These are phyloP conservation scores for Macrocystidia cucumis DNA, from an alignment of 1,284 basidiomycete species.

Conservation along the genomic window DNA sequence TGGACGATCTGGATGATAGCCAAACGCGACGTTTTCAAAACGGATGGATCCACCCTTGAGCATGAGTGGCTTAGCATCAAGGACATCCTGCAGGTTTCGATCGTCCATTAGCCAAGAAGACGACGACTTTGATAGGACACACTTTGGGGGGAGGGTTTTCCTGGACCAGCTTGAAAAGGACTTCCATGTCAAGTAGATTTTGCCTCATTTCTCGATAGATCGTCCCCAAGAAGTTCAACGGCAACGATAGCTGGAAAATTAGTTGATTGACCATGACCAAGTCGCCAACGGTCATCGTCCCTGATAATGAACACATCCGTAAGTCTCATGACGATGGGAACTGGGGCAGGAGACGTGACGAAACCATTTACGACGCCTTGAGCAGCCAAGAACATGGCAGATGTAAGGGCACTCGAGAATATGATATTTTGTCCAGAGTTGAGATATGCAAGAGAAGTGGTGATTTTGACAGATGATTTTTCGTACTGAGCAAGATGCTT, in stretches of 20 bases:
- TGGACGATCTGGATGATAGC: slow-evolving; percentile 83
- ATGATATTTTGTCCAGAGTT: slow-evolving; percentile 98
- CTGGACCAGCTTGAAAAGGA: slow-evolving; percentile 86
- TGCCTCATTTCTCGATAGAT: slow-evolving; percentile 97
- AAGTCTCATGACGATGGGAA: not conserved
- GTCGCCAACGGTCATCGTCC: slow-evolving; percentile 97
- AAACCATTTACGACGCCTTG: slow-evolving; percentile 88
- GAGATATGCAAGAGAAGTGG: slow-evolving; percentile 87
- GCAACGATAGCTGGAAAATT: slow-evolving; percentile 96
- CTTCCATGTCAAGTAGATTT: slow-evolving; percentile 95
- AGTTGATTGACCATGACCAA: slow-evolving; percentile 98
- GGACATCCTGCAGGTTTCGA: slow-evolving; percentile 45
- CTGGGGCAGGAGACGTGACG: slow-evolving; percentile 1
- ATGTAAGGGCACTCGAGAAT: slow-evolving; percentile 87
- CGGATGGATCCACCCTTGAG: slow-evolving; percentile 83
- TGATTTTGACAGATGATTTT: slow-evolving; percentile 89
- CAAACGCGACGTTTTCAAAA: slow-evolving; percentile 91
- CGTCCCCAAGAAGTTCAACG: slow-evolving; percentile 94
- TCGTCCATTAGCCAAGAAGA: not conserved
- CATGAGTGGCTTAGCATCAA: slow-evolving; percentile 58
- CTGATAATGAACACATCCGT: slow-evolving; percentile 32
- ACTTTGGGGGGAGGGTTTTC: slow-evolving; percentile 74
- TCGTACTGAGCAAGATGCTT: slow-evolving; percentile 85
- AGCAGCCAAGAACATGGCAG: slow-evolving; percentile 95
- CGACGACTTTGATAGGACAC: slow-evolving; percentile 6